Percentiles rank a stretch among this genome's conserved stretches.
These are phyloP conservation scores for Cardamine chenopodiifolia DNA, from an alignment of 345 rosid species.

Conservation along the genomic window DNA sequence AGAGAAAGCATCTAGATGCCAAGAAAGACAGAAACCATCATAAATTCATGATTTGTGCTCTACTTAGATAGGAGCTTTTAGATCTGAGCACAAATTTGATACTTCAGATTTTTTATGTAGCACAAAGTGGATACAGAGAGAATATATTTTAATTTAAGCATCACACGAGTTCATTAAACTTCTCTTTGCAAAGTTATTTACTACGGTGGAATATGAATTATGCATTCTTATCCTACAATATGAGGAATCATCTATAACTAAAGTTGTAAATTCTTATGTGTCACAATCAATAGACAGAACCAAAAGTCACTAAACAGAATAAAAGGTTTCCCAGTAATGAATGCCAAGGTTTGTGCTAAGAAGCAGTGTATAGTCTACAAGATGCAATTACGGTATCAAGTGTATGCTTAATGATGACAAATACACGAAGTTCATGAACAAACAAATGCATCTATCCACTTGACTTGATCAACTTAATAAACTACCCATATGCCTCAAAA, in stretches of 20 bases:
- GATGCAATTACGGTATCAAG: background rate
- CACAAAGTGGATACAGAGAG: conserved; percentile 36
- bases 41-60: background rate
- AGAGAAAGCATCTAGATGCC: conserved; percentile 26
- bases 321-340: background rate
- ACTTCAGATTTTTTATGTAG: conserved; percentile 10
- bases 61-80: conserved; percentile 16
- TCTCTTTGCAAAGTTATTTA: conserved; percentile 2
- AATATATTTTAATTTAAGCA: conserved; percentile 7
- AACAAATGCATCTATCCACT: conserved; percentile 22
- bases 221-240: background rate
- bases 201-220: conserved; percentile 16
- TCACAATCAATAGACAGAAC: conserved; percentile 15
- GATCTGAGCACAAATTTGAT: conserved; percentile 6
- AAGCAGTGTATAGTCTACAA: background rate
- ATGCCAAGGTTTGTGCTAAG: background rate
- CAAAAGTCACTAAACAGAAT: conserved; percentile 6
- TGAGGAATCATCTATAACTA: conserved; percentile 8
- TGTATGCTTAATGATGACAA: conserved; percentile 14
- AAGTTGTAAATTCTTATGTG: conserved; percentile 1
- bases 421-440: background rate
- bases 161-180: conserved; percentile 25
- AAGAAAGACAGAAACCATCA: conserved; percentile 5
- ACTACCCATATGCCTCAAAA: background rate
- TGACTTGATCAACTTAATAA: background rate